Percentiles rank a stretch among this genome's conserved stretches.
phyloP scores from a whole-genome alignment of 257 asterid genomes.

The Solanum corneliomulleri region DNA sequence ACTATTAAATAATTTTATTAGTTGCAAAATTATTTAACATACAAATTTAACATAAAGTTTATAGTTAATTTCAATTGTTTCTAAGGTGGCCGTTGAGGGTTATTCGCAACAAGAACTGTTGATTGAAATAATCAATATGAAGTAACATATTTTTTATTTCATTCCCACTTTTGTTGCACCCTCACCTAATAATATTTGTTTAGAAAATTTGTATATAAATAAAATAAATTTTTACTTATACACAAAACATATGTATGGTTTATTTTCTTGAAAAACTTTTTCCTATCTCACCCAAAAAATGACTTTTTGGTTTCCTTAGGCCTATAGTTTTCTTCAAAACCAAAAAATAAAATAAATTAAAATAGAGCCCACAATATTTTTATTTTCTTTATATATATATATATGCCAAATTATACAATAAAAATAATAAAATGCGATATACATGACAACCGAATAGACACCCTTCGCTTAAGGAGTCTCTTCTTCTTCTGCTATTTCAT shows the following conservation, averaged over 20 bases:
- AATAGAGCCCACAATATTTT: neutral
- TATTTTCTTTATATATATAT: neutral
- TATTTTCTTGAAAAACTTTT: too few relatives aligned
- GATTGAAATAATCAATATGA: too few relatives aligned
- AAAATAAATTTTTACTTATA: neutral
- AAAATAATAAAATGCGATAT: neutral
- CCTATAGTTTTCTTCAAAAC: neutral
- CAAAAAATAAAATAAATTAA: neutral
- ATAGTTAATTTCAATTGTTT: too few relatives aligned
- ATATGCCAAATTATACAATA: neutral
- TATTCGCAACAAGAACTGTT: too few relatives aligned
- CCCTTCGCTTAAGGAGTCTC: neutral
- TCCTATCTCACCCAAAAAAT: neutral
- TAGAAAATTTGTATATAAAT: too few relatives aligned
- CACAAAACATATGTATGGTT: neutral
- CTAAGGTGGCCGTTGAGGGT: too few relatives aligned
- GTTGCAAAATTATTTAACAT: too few relatives aligned
- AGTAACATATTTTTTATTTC: neutral
- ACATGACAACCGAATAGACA: neutral
- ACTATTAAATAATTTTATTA: too few relatives aligned
- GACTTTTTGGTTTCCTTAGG: neutral
- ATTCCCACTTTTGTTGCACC: neutral
- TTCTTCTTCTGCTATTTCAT: constrained; percentile 3
- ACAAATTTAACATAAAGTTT: too few relatives aligned
- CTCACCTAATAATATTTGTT: neutral